These are phyloP conservation scores for Paralagenidium karlingii DNA, from an alignment of 352 stramenopile genomes.

Conservation along the genomic window DNA sequence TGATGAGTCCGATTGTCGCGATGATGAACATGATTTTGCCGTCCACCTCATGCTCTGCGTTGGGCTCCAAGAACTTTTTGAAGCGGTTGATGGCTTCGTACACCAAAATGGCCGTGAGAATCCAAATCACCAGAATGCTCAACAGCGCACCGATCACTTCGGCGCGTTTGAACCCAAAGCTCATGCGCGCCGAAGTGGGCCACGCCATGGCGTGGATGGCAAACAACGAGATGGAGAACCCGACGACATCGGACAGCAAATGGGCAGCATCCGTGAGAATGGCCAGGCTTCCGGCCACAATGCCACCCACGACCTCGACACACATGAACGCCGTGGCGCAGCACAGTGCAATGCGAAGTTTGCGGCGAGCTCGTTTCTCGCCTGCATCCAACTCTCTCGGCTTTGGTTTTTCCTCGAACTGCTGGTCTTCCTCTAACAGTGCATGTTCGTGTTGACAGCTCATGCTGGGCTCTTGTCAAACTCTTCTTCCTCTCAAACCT, in stretches of 20 bases:
- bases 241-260: conserved; percentile 58
- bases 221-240: conserved; percentile 75
- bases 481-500: too few relatives aligned
- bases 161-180: conserved; percentile 93
- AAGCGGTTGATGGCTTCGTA: conserved; percentile 86
- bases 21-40: conserved; percentile 93
- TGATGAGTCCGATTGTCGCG: conserved; percentile 84
- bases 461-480: too few relatives aligned
- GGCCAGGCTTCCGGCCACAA: conserved; percentile 88
- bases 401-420: too few relatives aligned
- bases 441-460: too few relatives aligned
- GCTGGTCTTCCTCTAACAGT: too few relatives aligned
- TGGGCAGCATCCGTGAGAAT: conserved; percentile 89
- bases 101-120: conserved; percentile 87
- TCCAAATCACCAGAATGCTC: conserved; percentile 89
- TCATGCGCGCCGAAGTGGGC: conserved; percentile 47
- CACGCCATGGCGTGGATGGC: conserved; percentile 59
- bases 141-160: conserved; percentile 94
- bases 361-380: too few relatives aligned
- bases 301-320: conserved; percentile 90
- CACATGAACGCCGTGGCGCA: conserved; percentile 92
- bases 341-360: conserved; percentile 53
- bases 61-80: conserved; percentile 22
- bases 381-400: too few relatives aligned
- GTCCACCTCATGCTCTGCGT: conserved; percentile 60